Conservation (phyloP, 148 eudicot genomes). For the Vaccinium vitisidaea region DNA sequence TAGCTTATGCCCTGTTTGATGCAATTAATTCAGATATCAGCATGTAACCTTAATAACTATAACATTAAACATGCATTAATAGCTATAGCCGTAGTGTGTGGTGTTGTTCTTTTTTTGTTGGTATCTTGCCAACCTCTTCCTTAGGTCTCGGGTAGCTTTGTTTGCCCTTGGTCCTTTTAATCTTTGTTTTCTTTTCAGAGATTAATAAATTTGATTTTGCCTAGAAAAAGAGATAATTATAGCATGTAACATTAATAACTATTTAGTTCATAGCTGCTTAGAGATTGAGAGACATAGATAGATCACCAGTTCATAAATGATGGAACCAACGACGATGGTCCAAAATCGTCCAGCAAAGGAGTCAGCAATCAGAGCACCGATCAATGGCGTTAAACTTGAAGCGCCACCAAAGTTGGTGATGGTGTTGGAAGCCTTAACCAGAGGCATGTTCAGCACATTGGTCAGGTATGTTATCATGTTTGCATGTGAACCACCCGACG, state of each 20-base stretch:
- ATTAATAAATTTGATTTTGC: no score
- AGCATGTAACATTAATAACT: not conserved
- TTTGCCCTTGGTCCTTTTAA: no score
- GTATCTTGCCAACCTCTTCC: no score
- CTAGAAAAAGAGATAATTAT: no score
- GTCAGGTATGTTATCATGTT: constrained; percentile 84
- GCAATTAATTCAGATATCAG: no score
- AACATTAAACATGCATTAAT: no score
- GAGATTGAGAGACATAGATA: not conserved
- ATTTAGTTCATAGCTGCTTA: not conserved
- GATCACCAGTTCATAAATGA: constrained; percentile 62
- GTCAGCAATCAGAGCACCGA: constrained; percentile 76
- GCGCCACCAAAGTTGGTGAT: constrained; percentile 66
- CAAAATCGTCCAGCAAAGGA: constrained; percentile 74
- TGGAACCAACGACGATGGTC: constrained; percentile 64
- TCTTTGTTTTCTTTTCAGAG: no score
- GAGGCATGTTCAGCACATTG: constrained; percentile 60
- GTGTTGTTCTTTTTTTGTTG: no score
- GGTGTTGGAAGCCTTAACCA: constrained; percentile 71
- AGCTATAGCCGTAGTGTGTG: no score
- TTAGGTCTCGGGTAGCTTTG: no score
- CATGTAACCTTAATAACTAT: no score
- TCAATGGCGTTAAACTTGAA: constrained; percentile 59
- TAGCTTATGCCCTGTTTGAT: no score
- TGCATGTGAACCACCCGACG: constrained; percentile 57